Percentiles rank a stretch among this genome's conserved stretches.
phyloP scores from a whole-genome alignment of 78 protist genomes.

The Dictyostelium firmibasis region DNA sequence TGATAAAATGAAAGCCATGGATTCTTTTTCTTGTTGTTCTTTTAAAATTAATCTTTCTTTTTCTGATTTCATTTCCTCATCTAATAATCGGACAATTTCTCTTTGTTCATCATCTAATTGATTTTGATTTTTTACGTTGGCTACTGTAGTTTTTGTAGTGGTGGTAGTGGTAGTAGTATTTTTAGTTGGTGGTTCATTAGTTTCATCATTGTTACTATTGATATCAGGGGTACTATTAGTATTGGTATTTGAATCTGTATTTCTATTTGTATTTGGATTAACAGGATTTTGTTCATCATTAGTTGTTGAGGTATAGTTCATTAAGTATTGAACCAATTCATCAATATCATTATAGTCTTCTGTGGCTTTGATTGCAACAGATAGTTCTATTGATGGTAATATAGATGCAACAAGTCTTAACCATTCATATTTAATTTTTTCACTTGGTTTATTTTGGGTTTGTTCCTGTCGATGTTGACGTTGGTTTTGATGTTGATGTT shows the following conservation, averaged over 20 bases:
- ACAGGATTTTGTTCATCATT: not conserved
- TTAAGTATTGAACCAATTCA: not conserved
- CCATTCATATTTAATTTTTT: not conserved
- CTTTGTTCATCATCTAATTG: conserved; percentile 7
- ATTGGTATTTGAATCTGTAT: not conserved
- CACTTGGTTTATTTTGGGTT: not conserved
- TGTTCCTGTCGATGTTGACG: not conserved
- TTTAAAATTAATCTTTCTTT: not conserved
- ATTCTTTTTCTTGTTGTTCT: conserved; percentile 16
- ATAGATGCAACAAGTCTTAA: not conserved
- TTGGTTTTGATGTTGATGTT: not conserved
- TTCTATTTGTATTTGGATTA: not conserved
- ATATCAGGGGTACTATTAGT: not conserved
- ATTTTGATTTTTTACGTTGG: not conserved
- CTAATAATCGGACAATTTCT: conserved; percentile 16
- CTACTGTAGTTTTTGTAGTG: not conserved
- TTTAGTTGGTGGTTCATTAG: not conserved
- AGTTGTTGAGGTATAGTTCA: not conserved
- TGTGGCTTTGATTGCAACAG: not conserved
- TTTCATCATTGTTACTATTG: not conserved
- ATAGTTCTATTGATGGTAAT: not conserved
- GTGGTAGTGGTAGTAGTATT: not conserved
- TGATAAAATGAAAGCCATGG: conserved; percentile 6
- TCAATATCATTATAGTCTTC: not conserved
- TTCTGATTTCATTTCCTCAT: not conserved